These are phyloP conservation scores for Fusarium foetens DNA, from an alignment of 2,329 filamentous ascomycete species.

Conservation along the genomic window DNA sequence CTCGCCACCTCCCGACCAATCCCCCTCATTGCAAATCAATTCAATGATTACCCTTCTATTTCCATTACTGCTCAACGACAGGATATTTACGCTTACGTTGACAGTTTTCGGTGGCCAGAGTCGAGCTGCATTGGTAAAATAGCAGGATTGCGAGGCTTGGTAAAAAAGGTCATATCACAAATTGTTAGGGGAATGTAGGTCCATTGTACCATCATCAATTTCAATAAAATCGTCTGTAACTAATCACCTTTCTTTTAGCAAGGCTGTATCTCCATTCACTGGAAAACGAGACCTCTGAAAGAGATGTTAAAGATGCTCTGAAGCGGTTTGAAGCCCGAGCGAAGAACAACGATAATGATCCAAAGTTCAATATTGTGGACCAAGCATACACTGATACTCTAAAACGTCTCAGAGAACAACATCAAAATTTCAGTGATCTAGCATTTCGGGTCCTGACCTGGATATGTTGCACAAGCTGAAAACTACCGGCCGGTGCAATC, in stretches of 20 bases:
- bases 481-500: accelerated
- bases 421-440: neutral
- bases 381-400: accelerated
- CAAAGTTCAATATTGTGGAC: neutral
- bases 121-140: neutral
- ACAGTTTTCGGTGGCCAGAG: neutral
- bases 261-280: neutral
- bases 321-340: accelerated
- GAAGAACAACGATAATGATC: accelerated
- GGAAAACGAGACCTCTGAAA: accelerated
- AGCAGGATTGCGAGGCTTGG: accelerated
- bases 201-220: accelerated
- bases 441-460: neutral
- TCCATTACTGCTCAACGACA: accelerated
- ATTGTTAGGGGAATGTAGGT: accelerated
- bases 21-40: neutral
- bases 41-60: accelerated
- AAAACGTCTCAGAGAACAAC: accelerated
- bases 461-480: neutral
- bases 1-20: neutral
- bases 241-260: neutral
- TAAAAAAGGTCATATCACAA: accelerated
- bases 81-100: neutral
- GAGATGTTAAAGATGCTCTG: accelerated
- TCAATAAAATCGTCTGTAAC: accelerated